These are phyloP conservation scores for Fraxinus excelsior DNA, from an alignment of 257 asterid genomes.

Conservation along the genomic window DNA sequence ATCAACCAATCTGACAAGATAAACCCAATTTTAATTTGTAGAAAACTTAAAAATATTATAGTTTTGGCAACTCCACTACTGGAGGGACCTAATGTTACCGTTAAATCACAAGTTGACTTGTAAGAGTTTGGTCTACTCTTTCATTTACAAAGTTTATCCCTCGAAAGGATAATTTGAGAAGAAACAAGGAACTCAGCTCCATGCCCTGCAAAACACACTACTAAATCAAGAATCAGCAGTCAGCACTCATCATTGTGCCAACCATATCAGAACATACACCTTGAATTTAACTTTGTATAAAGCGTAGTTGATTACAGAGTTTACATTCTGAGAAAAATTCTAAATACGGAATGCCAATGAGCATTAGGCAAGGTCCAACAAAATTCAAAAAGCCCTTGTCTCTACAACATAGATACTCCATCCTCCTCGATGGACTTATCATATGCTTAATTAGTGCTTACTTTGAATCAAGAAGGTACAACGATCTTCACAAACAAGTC, in stretches of 20 bases:
- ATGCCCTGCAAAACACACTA: too few species aligned
- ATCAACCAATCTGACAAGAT: too few species aligned
- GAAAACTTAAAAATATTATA: not conserved
- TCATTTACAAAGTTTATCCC: not conserved
- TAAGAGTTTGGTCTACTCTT: not conserved
- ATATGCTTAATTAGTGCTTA: not conserved
- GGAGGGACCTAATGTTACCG: not conserved
- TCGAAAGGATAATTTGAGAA: not conserved
- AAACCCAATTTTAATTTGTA: too few species aligned
- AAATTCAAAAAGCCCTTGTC: not conserved
- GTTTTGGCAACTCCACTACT: not conserved
- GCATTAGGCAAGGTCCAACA: too few species aligned
- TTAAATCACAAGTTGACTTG: too few species aligned
- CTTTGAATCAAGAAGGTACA: not conserved
- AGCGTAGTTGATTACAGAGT: not conserved
- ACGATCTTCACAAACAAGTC: not conserved
- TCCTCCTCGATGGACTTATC: not conserved
- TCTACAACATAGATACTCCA: not conserved
- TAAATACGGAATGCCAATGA: too few species aligned
- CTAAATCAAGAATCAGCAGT: too few species aligned
- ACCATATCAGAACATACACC: too few species aligned
- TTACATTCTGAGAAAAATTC: not conserved
- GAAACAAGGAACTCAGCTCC: not conserved
- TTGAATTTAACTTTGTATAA: too few species aligned
- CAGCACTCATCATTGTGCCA: too few species aligned